phyloP scores from a whole-genome alignment of 768 basidiomycete genomes.

The Mrakia gelida region DNA sequence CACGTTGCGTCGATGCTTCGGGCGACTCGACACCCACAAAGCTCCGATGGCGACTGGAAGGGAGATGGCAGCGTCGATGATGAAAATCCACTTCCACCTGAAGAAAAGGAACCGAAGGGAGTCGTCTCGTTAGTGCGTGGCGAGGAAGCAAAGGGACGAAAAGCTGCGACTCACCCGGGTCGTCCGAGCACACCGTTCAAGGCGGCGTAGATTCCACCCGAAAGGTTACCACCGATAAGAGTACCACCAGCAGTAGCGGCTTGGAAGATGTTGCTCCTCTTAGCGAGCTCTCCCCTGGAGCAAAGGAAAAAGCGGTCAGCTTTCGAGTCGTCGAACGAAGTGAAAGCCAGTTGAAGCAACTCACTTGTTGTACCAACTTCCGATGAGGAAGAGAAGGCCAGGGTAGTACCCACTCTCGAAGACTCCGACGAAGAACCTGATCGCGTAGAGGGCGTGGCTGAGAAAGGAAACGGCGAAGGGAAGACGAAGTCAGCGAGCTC shows the following conservation, averaged over 20 bases:
- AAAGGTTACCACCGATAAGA: neutral
- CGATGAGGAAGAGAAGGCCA: conserved; percentile 10
- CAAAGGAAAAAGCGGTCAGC: neutral
- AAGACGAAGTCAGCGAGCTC: neutral
- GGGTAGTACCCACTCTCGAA: conserved; percentile 9
- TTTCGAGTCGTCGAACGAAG: neutral
- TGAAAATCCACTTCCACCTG: conserved; percentile 16
- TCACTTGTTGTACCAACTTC: conserved; percentile 15
- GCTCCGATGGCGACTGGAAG: conserved; percentile 3
- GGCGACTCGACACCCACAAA: neutral
- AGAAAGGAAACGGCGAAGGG: no score
- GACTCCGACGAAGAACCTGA: conserved; percentile 1
- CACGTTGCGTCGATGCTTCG: no score
- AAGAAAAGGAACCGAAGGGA: no score
- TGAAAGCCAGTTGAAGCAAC: neutral
- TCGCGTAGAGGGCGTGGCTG: neutral
- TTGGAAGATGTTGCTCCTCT: conserved; percentile 17
- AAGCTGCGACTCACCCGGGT: neutral
- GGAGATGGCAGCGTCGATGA: neutral
- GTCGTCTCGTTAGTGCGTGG: no score
- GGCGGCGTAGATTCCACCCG: neutral
- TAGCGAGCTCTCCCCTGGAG: conserved; percentile 11
- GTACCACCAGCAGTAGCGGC: conserved; percentile 9
- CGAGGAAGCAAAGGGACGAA: no score
- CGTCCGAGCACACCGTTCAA: neutral